Evolutionary conservation across 805 yeast genomes (phyloP).

Genomic region (Kluyveromyces starmeri): DNA sequence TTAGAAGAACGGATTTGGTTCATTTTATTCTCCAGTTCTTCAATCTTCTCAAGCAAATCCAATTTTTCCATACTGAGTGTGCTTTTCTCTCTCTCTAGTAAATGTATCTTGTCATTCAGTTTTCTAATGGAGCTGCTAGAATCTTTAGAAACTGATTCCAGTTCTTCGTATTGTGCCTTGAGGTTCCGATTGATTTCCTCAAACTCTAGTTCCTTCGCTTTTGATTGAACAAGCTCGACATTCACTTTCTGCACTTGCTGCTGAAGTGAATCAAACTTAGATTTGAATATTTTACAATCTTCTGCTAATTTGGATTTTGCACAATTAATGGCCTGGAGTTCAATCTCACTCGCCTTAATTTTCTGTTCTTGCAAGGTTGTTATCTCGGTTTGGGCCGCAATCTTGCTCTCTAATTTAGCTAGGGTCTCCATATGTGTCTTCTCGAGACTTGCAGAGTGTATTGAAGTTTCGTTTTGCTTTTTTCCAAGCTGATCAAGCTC

Average conservation of each 20-base stretch:
- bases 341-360: conserved; percentile 18
- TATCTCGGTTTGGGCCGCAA: conserved; percentile 30
- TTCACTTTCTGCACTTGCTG: conserved; percentile 27
- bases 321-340: conserved; percentile 15
- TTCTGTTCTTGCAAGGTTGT: conserved; percentile 25
- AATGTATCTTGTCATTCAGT: conserved; percentile 14
- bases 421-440: background rate
- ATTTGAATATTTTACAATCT: conserved; percentile 12
- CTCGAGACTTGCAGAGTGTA: background rate
- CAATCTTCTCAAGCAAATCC: conserved; percentile 20
- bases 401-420: conserved; percentile 26
- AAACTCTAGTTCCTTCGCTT: conserved; percentile 21
- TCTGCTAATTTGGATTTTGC: conserved; percentile 12
- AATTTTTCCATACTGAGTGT: conserved; percentile 17
- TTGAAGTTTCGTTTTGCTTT: background rate
- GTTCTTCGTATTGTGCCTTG: conserved; percentile 12
- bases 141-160: conserved; percentile 14
- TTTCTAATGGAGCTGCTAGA: conserved; percentile 12
- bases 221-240: conserved; percentile 23
- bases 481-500: background rate
- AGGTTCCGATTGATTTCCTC: conserved; percentile 22
- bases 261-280: conserved; percentile 15
- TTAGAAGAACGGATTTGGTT: conserved; percentile 4
- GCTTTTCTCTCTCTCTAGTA: conserved; percentile 16
- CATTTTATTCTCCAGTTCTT: conserved; percentile 12